These are phyloP conservation scores for Filobasidium floriforme DNA, from an alignment of 768 basidiomycete species.

Conservation along the genomic window DNA sequence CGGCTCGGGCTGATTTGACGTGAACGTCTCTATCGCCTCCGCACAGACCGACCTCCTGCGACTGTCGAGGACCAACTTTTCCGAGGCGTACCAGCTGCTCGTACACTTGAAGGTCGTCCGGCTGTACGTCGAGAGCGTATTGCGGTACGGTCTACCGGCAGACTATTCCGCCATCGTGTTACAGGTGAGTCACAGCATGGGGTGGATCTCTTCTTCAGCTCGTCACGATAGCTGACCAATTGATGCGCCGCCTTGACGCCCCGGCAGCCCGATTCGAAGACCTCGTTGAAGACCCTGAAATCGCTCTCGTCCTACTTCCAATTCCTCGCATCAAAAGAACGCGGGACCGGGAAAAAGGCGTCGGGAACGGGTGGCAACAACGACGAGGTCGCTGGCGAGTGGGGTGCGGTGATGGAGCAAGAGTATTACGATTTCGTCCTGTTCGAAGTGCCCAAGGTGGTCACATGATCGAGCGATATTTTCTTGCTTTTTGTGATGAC, in stretches of 20 bases:
- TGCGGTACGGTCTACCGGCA: slow-evolving; percentile 90
- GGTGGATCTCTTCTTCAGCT: neutral
- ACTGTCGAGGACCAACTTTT: slow-evolving; percentile 88
- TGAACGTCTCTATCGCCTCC: neutral
- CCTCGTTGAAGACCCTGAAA: slow-evolving; percentile 67
- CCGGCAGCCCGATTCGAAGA: slow-evolving; percentile 73
- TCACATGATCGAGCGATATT: neutral
- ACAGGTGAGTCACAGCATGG: slow-evolving; percentile 53
- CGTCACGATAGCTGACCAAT: neutral
- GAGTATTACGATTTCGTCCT: slow-evolving; percentile 93
- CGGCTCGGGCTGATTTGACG: neutral
- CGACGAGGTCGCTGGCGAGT: slow-evolving; percentile 81
- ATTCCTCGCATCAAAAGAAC: slow-evolving; percentile 69
- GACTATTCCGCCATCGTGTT: slow-evolving; percentile 74
- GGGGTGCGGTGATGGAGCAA: slow-evolving; percentile 83
- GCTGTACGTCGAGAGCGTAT: slow-evolving; percentile 86
- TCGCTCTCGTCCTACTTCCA: slow-evolving; percentile 67
- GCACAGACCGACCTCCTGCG: slow-evolving; percentile 79
- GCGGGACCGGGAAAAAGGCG: slow-evolving; percentile 47
- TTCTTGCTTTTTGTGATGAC: too few species aligned
- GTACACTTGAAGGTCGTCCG: slow-evolving; percentile 88
- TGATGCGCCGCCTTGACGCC: neutral
- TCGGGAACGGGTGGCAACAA: slow-evolving; percentile 40
- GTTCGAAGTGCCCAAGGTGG: slow-evolving; percentile 85
- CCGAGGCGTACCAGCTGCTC: slow-evolving; percentile 87